These are phyloP conservation scores for Candida railenensis DNA, from an alignment of 805 yeast genomes.

Conservation along the genomic window DNA sequence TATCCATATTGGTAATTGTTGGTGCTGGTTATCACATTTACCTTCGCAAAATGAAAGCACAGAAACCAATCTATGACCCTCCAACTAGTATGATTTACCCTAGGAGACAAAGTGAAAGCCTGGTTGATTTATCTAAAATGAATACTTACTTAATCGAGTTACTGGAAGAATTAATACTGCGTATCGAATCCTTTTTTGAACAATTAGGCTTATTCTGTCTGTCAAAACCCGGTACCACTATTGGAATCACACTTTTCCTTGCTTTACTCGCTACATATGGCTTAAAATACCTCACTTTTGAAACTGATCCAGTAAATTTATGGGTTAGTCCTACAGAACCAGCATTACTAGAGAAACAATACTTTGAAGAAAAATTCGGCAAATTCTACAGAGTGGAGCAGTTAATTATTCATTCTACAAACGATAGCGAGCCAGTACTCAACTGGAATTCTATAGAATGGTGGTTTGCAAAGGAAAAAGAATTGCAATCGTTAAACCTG, in stretches of 20 bases:
- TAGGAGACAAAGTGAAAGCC: background rate
- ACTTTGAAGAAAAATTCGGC: conserved; percentile 80
- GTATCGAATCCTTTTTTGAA: conserved; percentile 36
- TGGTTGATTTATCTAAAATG: background rate
- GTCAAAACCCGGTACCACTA: conserved; percentile 45
- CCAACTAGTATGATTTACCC: background rate
- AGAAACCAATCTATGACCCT: background rate
- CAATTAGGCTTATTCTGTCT: conserved; percentile 61
- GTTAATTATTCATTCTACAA: conserved; percentile 56
- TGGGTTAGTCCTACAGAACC: conserved; percentile 87
- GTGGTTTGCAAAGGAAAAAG: conserved; percentile 83
- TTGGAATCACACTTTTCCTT: conserved; percentile 23
- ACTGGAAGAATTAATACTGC: background rate
- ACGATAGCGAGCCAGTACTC: conserved; percentile 60
- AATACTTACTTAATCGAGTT: background rate
- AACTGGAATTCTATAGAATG: conserved; percentile 70
- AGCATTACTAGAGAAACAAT: conserved; percentile 63
- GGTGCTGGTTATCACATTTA: conserved; percentile 43
- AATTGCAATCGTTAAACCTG: conserved; percentile 31
- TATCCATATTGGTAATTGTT: conserved; percentile 35
- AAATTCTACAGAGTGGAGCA: conserved; percentile 92
- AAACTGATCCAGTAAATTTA: conserved; percentile 74
- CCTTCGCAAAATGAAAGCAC: background rate
- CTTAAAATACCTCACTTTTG: conserved; percentile 53
- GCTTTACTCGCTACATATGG: conserved; percentile 49